Percentiles rank a stretch among this genome's conserved stretches.
These are phyloP conservation scores for Cicer chorassanicum DNA, from an alignment of 306 rosid species.

Conservation along the genomic window DNA sequence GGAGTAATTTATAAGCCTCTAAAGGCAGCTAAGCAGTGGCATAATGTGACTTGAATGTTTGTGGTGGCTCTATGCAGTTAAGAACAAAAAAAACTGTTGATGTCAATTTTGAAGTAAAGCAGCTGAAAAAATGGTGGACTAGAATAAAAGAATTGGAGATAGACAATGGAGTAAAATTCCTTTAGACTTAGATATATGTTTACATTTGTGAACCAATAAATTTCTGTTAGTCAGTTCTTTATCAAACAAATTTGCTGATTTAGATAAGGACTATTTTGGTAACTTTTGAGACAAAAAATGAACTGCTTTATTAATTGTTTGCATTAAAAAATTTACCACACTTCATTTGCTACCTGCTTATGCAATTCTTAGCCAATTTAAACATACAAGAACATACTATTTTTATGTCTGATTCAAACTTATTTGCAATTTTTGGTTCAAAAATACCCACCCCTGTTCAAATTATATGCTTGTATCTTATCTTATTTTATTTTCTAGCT, in stretches of 20 bases:
- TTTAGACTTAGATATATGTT: not conserved
- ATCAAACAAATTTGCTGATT: not conserved
- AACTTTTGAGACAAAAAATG: slow-evolving; percentile 10
- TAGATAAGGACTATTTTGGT: not conserved
- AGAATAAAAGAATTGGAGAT: slow-evolving; percentile 12
- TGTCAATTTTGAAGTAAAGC: slow-evolving; percentile 18
- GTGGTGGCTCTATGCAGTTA: slow-evolving; percentile 29
- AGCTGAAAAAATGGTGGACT: not conserved
- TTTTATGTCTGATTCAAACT: slow-evolving; percentile 12
- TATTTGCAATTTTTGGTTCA: slow-evolving; percentile 8
- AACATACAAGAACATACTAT: not conserved
- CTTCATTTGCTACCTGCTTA: not conserved
- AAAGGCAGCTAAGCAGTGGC: slow-evolving; percentile 1
- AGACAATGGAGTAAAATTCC: not conserved
- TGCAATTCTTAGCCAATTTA: not conserved
- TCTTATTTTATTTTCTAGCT: not conserved
- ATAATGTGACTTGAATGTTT: slow-evolving; percentile 1
- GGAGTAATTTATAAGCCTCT: not conserved
- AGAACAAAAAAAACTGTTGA: slow-evolving; percentile 10
- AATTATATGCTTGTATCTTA: slow-evolving; percentile 17
- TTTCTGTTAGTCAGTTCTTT: not conserved
- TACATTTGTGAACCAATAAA: not conserved
- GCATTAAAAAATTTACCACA: not conserved
- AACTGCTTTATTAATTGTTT: not conserved
- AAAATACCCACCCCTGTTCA: not conserved